phyloP scores from a whole-genome alignment of 2,329 filamentous ascomycete genomes.

The Dactylellina sp. region DNA sequence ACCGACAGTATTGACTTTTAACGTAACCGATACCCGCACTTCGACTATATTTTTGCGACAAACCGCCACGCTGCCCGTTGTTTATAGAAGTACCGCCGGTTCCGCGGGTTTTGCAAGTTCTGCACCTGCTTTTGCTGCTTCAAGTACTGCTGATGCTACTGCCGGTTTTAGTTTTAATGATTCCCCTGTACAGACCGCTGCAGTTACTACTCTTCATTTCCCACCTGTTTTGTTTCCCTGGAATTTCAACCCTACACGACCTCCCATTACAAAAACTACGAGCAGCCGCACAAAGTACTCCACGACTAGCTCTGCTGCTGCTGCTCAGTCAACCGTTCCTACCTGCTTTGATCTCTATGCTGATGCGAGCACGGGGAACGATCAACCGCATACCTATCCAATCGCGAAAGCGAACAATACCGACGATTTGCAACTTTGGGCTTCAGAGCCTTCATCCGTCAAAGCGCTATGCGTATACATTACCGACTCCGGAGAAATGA shows the following conservation, averaged over 20 bases:
- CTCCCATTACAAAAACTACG: conserved; percentile 1
- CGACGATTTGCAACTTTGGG: conserved; percentile 23
- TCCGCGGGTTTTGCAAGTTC: too few relatives aligned
- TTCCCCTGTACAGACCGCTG: conserved; percentile 17
- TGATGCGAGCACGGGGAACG: conserved; percentile 9
- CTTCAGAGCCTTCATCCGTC: conserved; percentile 4
- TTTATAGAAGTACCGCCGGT: conserved; percentile 38
- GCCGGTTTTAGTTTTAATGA: conserved; percentile 20
- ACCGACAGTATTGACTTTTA: conserved; percentile 53
- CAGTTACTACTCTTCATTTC: conserved; percentile 23
- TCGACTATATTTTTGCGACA: conserved; percentile 43
- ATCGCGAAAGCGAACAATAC: conserved; percentile 32
- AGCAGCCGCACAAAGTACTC: neutral
- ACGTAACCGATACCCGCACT: conserved; percentile 40
- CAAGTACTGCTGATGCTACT: conserved; percentile 34
- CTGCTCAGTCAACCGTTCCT: neutral
- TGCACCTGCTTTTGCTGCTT: conserved; percentile 6
- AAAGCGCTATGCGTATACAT: conserved; percentile 43
- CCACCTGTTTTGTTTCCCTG: conserved; percentile 43
- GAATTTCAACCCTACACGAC: conserved; percentile 11
- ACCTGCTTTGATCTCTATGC: conserved; percentile 40
- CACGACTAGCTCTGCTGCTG: conserved; percentile 1
- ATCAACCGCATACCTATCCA: conserved; percentile 25
- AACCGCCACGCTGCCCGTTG: conserved; percentile 34
- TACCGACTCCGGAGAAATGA: conserved; percentile 25